phyloP scores from a whole-genome alignment of 768 basidiomycete genomes.

The Lentinula boryana region DNA sequence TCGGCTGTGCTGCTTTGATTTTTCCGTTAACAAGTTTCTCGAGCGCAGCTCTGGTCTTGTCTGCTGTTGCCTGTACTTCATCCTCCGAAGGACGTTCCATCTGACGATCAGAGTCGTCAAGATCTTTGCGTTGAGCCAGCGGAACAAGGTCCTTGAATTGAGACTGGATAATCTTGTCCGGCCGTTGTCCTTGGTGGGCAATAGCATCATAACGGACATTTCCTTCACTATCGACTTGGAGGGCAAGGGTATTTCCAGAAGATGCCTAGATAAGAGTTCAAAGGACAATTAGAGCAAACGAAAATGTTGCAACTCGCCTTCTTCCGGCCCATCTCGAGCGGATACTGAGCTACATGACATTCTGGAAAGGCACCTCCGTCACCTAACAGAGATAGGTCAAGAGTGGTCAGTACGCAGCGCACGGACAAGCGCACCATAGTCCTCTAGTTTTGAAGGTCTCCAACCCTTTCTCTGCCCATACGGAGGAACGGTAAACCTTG shows the following conservation, averaged over 20 bases:
- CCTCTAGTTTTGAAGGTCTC: slow-evolving; percentile 76
- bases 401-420: neutral
- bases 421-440: slow-evolving; percentile 61
- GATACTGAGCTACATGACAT: slow-evolving; percentile 97
- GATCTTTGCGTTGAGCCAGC: slow-evolving; percentile 80
- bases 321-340: slow-evolving; percentile 91
- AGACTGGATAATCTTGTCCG: slow-evolving; percentile 83
- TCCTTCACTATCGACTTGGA: slow-evolving; percentile 95
- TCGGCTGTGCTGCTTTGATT: slow-evolving; percentile 98
- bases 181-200: slow-evolving; percentile 89
- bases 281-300: neutral
- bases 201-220: slow-evolving; percentile 97
- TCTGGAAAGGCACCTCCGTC: slow-evolving; percentile 90
- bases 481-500: slow-evolving; percentile 58
- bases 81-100: slow-evolving; percentile 96
- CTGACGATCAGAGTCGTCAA: slow-evolving; percentile 60
- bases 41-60: slow-evolving; percentile 84
- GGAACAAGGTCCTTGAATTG: slow-evolving; percentile 98
- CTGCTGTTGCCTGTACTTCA: slow-evolving; percentile 85
- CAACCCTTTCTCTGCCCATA: slow-evolving; percentile 86
- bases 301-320: slow-evolving; percentile 48
- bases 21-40: slow-evolving; percentile 93
- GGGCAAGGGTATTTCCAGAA: slow-evolving; percentile 89
- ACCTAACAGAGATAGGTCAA: slow-evolving; percentile 32
- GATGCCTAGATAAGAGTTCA: slow-evolving; percentile 51